Conservation (phyloP, 140 eudicot species). For the Oenanthe javanica region DNA sequence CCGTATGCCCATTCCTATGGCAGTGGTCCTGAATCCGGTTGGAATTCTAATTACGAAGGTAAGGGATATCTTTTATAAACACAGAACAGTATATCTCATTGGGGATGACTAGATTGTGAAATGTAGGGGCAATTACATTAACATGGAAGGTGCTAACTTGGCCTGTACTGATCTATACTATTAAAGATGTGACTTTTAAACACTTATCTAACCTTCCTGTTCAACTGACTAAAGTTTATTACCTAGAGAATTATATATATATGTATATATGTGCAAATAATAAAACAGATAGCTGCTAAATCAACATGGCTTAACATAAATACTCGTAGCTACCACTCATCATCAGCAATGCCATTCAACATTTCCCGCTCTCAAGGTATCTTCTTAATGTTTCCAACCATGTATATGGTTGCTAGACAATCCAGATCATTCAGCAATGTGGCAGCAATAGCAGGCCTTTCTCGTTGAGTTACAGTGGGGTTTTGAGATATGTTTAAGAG, state of each 20-base stretch:
- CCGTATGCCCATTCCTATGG: not conserved
- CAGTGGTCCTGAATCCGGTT: not conserved
- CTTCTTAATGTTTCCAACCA: conserved; percentile 14
- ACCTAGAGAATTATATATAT: conserved; percentile 13
- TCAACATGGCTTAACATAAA: conserved; percentile 13
- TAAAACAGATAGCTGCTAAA: conserved; percentile 18
- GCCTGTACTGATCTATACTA: not conserved
- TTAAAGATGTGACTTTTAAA: not conserved
- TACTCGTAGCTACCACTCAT: not conserved
- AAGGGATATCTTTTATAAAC: not conserved
- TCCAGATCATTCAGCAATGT: conserved; percentile 14
- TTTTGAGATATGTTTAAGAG: conserved; percentile 36
- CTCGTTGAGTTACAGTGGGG: conserved; percentile 49
- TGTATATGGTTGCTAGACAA: conserved; percentile 9
- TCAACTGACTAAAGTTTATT: not conserved
- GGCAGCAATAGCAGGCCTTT: conserved; percentile 24
- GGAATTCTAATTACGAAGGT: not conserved
- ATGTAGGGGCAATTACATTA: not conserved
- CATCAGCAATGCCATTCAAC: conserved; percentile 14
- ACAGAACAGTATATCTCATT: no score
- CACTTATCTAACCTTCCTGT: not conserved
- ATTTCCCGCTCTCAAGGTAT: not conserved
- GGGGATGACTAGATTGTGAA: not conserved
- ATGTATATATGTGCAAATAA: conserved; percentile 4
- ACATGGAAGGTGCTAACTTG: not conserved